These are phyloP conservation scores for Leptographium flavum DNA, from an alignment of 2,329 filamentous ascomycete genomes.

Conservation along the genomic window DNA sequence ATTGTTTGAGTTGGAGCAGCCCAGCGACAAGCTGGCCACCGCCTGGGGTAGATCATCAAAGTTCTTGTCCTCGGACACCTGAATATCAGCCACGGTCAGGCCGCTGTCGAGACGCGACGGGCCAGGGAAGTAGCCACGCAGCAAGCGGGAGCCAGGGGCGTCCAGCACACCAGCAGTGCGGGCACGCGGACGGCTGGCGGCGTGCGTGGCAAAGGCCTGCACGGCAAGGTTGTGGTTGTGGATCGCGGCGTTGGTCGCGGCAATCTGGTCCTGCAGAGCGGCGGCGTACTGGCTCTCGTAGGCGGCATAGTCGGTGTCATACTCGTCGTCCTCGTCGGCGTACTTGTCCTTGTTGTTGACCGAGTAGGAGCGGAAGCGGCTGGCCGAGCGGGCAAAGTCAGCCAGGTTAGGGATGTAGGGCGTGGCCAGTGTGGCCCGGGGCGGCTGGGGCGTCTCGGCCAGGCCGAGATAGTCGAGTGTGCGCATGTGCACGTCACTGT, in stretches of 20 bases:
- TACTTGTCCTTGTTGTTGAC: slow-evolving; percentile 98
- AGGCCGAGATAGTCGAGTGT: slow-evolving; percentile 93
- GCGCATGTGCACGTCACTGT: slow-evolving; percentile 75
- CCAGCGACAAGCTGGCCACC: slow-evolving; percentile 66
- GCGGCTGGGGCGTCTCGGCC: slow-evolving; percentile 79
- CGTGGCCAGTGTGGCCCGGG: slow-evolving; percentile 58
- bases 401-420: slow-evolving; percentile 64
- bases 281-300: slow-evolving; percentile 46
- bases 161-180: slow-evolving; percentile 87
- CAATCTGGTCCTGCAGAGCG: slow-evolving; percentile 46
- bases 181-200: slow-evolving; percentile 69
- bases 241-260: slow-evolving; percentile 55
- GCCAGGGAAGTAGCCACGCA: slow-evolving; percentile 64
- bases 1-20: slow-evolving; percentile 46
- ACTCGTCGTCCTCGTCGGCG: slow-evolving; percentile 71
- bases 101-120: slow-evolving; percentile 58
- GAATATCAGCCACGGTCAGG: slow-evolving; percentile 61
- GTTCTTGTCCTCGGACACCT: slow-evolving; percentile 59
- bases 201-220: slow-evolving; percentile 78
- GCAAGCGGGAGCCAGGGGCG: slow-evolving; percentile 49
- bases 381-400: slow-evolving; percentile 63
- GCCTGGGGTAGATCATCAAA: slow-evolving; percentile 71
- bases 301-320: slow-evolving; percentile 36
- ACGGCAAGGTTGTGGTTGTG: slow-evolving; percentile 88
- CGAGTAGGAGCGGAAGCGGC: slow-evolving; percentile 89